Evolutionary conservation across 2,329 filamentous ascomycete genomes (phyloP).

Genomic region (Cryoendolithus antarcticus): DNA sequence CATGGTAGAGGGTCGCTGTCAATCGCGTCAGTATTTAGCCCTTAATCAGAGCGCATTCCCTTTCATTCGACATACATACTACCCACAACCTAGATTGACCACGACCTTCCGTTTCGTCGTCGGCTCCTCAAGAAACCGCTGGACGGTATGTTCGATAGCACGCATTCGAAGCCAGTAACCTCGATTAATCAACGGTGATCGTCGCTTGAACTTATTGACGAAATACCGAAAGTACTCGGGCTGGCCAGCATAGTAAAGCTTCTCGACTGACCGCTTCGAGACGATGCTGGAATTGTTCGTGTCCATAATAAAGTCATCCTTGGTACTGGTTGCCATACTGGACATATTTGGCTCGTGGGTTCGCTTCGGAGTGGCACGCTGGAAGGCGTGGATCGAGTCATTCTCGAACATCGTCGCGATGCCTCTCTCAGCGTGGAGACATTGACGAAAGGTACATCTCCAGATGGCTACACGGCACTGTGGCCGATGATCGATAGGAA

Average conservation of each 20-base stretch:
- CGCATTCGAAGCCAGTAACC: constrained; percentile 81
- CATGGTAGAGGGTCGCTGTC: constrained; percentile 74
- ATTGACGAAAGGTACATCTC: no score
- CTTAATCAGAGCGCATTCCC: not conserved
- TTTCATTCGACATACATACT: constrained; percentile 36
- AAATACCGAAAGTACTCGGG: constrained; percentile 81
- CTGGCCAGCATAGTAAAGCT: constrained; percentile 64
- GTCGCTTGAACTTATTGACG: constrained; percentile 67
- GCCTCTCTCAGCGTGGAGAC: no score
- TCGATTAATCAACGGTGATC: constrained; percentile 80
- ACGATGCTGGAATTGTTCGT: constrained; percentile 89
- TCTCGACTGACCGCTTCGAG: constrained; percentile 86
- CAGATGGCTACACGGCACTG: no score
- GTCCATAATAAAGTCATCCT: constrained; percentile 26
- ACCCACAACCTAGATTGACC: constrained; percentile 80
- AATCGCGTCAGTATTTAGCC: constrained; percentile 9
- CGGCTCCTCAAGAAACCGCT: constrained; percentile 52
- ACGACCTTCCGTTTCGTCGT: constrained; percentile 54
- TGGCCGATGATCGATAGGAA: no score
- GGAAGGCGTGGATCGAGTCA: no score
- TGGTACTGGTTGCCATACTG: no score
- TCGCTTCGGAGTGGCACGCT: no score
- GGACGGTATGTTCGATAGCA: constrained; percentile 63
- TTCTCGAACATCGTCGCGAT: no score
- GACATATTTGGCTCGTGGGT: no score